phyloP scores from a whole-genome alignment of 2,329 filamentous ascomycete genomes.

The Lojkania enalia region DNA sequence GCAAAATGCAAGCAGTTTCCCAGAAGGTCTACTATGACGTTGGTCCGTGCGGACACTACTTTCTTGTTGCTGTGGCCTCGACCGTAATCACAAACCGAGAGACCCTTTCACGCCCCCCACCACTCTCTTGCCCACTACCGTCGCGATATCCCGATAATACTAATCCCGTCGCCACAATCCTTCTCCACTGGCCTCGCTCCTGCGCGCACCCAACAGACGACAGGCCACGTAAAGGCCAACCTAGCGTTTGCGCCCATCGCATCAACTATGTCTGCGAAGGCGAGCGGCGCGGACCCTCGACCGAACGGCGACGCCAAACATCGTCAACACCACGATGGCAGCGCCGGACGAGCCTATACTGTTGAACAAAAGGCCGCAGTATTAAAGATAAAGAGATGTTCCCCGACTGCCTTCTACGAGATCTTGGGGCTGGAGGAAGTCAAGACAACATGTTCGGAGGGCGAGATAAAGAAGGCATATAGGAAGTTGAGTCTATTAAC shows the following conservation, averaged over 20 bases:
- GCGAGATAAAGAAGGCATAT: conserved; percentile 97
- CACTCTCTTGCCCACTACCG: neutral
- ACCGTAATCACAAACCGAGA: conserved; percentile 10
- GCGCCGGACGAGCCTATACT: conserved; percentile 77
- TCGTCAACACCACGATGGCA: conserved; percentile 75
- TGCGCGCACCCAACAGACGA: neutral
- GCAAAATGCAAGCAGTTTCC: neutral
- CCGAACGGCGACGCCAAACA: conserved; percentile 44
- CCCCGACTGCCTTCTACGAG: conserved; percentile 89
- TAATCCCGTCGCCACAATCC: conserved; percentile 9
- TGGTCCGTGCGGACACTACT: conserved; percentile 26
- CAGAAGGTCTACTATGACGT: conserved; percentile 14
- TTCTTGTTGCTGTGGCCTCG: conserved; percentile 33
- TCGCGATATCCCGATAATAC: conserved; percentile 5
- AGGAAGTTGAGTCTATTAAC: conserved; percentile 91
- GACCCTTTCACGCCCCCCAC: neutral
- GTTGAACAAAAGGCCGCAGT: conserved; percentile 90
- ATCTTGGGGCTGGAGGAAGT: conserved; percentile 76
- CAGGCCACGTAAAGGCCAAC: no score
- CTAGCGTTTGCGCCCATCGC: conserved; percentile 7
- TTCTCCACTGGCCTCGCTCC: conserved; percentile 1
- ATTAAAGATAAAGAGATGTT: conserved; percentile 81
- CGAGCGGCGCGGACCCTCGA: conserved; percentile 48
- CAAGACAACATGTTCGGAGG: conserved; percentile 68
- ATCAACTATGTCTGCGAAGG: conserved; percentile 47